Conservation (phyloP, 257 asterid genomes). For the Prunella vulgaris region DNA sequence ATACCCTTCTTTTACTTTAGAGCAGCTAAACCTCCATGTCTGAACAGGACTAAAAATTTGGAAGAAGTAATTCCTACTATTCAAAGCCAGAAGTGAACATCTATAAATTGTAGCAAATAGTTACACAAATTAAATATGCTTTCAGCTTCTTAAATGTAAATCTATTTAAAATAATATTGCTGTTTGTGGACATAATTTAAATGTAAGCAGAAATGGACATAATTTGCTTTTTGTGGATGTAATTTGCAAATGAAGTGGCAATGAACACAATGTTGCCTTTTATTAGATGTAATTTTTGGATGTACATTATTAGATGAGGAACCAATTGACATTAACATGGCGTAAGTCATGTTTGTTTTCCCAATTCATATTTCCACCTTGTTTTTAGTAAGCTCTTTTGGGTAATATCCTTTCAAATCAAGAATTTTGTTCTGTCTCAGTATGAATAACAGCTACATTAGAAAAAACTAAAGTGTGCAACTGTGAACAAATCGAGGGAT, state of each 20-base stretch:
- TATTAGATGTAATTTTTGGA: too few relatives aligned
- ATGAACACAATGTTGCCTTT: too few relatives aligned
- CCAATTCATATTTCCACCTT: too few relatives aligned
- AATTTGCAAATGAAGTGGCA: too few relatives aligned
- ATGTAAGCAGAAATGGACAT: too few relatives aligned
- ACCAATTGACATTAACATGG: too few relatives aligned
- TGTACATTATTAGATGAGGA: too few relatives aligned
- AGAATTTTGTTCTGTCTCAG: constrained; percentile 71
- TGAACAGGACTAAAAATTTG: constrained; percentile 28
- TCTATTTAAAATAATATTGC: too few relatives aligned
- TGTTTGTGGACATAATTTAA: too few relatives aligned
- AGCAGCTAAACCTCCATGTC: constrained; percentile 85
- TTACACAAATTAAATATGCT: background rate
- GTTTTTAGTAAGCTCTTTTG: constrained; percentile 67
- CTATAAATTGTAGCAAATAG: background rate
- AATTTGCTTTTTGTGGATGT: too few relatives aligned
- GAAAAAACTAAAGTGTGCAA: constrained; percentile 15
- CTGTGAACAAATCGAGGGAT: constrained; percentile 18
- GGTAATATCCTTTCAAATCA: constrained; percentile 56
- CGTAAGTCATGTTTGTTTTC: too few relatives aligned
- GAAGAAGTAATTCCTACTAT: constrained; percentile 63
- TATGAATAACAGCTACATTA: constrained; percentile 27
- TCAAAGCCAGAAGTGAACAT: constrained; percentile 17
- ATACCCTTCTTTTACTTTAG: constrained; percentile 90
- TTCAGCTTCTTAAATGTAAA: background rate